phyloP scores from a whole-genome alignment of 2,329 filamentous ascomycete genomes.

The Herpotrichia juniperi region DNA sequence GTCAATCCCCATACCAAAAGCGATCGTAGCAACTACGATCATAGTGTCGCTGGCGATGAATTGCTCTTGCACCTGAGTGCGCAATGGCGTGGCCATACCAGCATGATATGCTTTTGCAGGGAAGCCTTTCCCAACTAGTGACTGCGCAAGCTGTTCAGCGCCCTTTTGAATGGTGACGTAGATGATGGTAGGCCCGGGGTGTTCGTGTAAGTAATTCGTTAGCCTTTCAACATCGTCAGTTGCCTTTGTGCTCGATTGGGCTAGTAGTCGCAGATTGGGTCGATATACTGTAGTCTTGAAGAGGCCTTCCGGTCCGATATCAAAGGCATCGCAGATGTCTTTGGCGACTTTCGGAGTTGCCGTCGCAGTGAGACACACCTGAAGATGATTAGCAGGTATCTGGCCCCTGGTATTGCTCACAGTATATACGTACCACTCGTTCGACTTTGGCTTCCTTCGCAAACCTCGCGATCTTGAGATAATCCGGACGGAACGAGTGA shows the following conservation, averaged over 20 bases:
- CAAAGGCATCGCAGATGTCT: slow-evolving; percentile 89
- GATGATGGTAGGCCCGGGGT: slow-evolving; percentile 64
- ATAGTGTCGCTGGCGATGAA: slow-evolving; percentile 82
- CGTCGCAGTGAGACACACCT: slow-evolving; percentile 78
- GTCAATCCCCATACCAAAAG: slow-evolving; percentile 98
- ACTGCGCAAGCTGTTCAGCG: slow-evolving; percentile 67
- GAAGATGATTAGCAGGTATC: too few relatives aligned
- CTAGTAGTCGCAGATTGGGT: slow-evolving; percentile 62
- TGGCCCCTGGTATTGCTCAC: too few relatives aligned
- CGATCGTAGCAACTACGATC: slow-evolving; percentile 94
- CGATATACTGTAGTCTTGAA: slow-evolving; percentile 67
- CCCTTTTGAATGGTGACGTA: slow-evolving; percentile 66
- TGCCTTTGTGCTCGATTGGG: slow-evolving; percentile 66
- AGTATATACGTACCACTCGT: slow-evolving; percentile 47
- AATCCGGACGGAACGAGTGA: slow-evolving; percentile 94
- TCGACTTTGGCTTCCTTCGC: slow-evolving; percentile 87
- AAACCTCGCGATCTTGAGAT: slow-evolving; percentile 75
- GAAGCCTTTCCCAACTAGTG: slow-evolving; percentile 69
- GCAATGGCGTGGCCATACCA: slow-evolving; percentile 69
- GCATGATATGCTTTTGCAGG: slow-evolving; percentile 85
- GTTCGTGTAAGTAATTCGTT: slow-evolving; percentile 57
- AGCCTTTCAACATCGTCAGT: slow-evolving; percentile 76
- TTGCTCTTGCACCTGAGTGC: slow-evolving; percentile 70
- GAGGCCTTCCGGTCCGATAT: slow-evolving; percentile 67
- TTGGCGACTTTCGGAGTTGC: slow-evolving; percentile 78